These are phyloP conservation scores for Hawksworthiomyces lignivorus DNA, from an alignment of 2,329 filamentous ascomycete genomes.

Conservation along the genomic window DNA sequence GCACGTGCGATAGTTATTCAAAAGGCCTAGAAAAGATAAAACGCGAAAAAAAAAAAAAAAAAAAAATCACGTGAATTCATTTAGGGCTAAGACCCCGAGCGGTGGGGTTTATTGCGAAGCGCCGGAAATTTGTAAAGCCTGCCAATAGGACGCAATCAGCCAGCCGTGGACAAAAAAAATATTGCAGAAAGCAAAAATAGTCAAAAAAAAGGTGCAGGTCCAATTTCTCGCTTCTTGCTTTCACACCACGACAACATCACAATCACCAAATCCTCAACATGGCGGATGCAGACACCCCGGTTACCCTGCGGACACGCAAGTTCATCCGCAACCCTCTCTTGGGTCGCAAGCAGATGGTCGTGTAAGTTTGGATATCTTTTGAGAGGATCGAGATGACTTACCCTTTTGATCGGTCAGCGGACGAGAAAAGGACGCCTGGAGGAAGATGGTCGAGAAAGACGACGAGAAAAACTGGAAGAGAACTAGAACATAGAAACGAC, in stretches of 20 bases:
- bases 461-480: no score
- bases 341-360: conserved; percentile 98
- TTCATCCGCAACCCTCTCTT: conserved; percentile 99
- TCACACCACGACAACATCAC: conserved; percentile 6
- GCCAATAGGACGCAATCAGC: background rate
- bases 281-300: conserved; percentile 73
- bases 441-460: no score
- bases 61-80: no score
- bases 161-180: conserved; percentile 1
- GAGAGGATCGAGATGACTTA: no score
- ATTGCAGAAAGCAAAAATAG: conserved; percentile 8
- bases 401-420: no score
- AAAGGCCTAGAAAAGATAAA: no score
- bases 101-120: background rate
- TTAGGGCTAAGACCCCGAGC: conserved; percentile 6
- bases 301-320: conserved; percentile 95
- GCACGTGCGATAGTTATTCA: no score
- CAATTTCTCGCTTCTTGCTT: background rate
- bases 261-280: conserved; percentile 48
- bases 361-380: conserved; percentile 81
- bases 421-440: no score
- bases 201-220: conserved; percentile 6
- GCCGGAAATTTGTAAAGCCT: conserved; percentile 7
- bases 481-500: no score
- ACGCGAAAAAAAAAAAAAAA: no score